Base-by-base conservation (phyloP, 192 early-diverging fungal genomes). In the Piromyces sp. region DNA sequence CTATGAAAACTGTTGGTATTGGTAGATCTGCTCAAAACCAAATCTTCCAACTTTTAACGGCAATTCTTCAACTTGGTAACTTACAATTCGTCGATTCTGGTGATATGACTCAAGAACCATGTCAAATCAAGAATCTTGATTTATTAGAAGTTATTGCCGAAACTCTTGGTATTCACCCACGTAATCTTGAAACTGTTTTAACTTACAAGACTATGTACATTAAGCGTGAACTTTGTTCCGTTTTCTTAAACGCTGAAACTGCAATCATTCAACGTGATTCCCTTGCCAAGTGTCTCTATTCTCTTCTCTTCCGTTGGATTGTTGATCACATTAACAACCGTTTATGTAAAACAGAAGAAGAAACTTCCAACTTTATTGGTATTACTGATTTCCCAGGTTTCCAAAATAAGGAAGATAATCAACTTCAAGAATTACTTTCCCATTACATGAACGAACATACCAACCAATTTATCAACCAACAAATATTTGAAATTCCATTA, bases 1-100 rank as follows among this genome's bases (percentile, higher is more conserved):
- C 96, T 19, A 89, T 99, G 89, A 94, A 95, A 84, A 89, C 93
- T 17, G 82, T 98, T n/a, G 95, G 97, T 26, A 92, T 98, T 30
- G 90, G 90, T 30, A 92, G 90, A 82, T 93, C 92, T 84, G 91
- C 93, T 83, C 93, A 93, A 78, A 92, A 90, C 29, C 93, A 95
- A 83, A 94, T 97, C 79, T 95, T 95, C 84, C 91, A 94, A 78
- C 88, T 94, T 68, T 85, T 98, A 78, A 92, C 95, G 1, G 92
- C 94, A 29, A 93, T 98, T 79, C 86, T 98, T 36, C 92, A 94
- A 82, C 88, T 98, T n/a, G 95, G 95, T 28, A 96, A 97, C 83
- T 84, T 98, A 80, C 90, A 95, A 81, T 97, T 96, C 83, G 84
- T 87, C 38, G 42, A 51, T 51, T 17, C 19, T 5, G 42, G 42